Percentiles rank a stretch among this genome's conserved stretches.
Evolutionary conservation across 805 yeast genomes (phyloP).

Genomic region (Scheffersomyces amazonensis): DNA sequence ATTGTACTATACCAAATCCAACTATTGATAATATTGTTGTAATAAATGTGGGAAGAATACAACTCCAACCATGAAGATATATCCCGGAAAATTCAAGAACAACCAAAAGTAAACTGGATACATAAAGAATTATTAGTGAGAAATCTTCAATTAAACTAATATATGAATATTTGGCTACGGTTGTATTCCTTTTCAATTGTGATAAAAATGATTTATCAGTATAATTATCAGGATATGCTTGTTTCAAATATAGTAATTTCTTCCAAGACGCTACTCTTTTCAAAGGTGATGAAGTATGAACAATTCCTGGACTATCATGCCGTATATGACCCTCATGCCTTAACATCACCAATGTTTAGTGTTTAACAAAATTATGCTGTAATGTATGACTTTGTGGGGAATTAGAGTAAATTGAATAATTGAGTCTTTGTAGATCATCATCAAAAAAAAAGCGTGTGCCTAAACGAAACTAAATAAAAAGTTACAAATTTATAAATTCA

Average conservation of each 20-base stretch:
- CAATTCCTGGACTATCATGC: not conserved
- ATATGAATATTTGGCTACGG: slow-evolving; percentile 66
- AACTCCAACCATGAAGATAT: slow-evolving; percentile 49
- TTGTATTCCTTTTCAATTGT: slow-evolving; percentile 71
- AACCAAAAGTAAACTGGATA: slow-evolving; percentile 62
- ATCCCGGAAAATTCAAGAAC: slow-evolving; percentile 67
- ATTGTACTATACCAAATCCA: slow-evolving; percentile 26
- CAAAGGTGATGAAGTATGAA: not conserved
- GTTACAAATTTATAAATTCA: no score
- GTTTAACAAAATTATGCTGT: no score
- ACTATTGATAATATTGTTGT: slow-evolving; percentile 24
- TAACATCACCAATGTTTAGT: no score
- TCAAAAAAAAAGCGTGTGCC: no score
- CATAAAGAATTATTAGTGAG: slow-evolving; percentile 61
- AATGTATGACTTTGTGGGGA: no score
- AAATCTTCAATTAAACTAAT: slow-evolving; percentile 69
- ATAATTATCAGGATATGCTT: slow-evolving; percentile 88
- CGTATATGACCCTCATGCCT: no score
- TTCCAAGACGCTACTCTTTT: slow-evolving; percentile 57
- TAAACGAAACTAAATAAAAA: no score
- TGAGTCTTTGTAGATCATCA: no score
- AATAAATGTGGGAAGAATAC: slow-evolving; percentile 37
- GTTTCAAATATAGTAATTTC: slow-evolving; percentile 79
- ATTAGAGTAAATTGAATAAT: no score
- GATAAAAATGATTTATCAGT: slow-evolving; percentile 81